These are phyloP conservation scores for Saraca asoca DNA, from an alignment of 331 rosid genomes.

Conservation along the genomic window DNA sequence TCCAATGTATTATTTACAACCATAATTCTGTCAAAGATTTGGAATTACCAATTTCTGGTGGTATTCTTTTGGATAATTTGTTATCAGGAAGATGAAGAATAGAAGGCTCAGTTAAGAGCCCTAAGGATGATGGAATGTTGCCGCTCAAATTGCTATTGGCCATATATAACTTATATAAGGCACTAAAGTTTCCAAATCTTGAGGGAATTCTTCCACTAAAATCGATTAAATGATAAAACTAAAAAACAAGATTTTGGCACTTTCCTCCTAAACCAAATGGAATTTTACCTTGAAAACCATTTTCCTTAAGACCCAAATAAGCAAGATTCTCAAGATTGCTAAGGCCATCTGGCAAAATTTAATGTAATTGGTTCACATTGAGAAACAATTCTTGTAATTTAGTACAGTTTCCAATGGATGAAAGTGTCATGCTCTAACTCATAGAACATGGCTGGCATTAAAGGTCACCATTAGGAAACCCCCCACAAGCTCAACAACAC, in stretches of 20 bases:
- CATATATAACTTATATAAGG: conserved; percentile 21
- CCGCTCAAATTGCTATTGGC: conserved; percentile 37
- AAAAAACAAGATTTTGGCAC: conserved; percentile 36
- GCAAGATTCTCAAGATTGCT: too few relatives aligned
- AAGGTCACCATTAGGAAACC: too few relatives aligned
- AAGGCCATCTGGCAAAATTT: too few relatives aligned
- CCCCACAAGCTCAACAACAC: too few relatives aligned
- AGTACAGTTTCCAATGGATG: too few relatives aligned
- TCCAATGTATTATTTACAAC: conserved; percentile 48
- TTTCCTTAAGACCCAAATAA: too few relatives aligned
- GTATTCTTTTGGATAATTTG: conserved; percentile 48
- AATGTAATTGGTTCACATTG: too few relatives aligned
- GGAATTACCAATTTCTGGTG: conserved; percentile 49
- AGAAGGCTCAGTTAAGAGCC: conserved; percentile 36
- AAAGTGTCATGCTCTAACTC: too few relatives aligned
- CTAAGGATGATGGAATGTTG: conserved; percentile 50
- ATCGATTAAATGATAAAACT: conserved; percentile 46
- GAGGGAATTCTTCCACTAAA: conserved; percentile 48
- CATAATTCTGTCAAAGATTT: too few relatives aligned
- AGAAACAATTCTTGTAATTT: too few relatives aligned
- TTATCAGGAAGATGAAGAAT: conserved; percentile 39
- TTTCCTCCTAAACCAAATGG: conserved; percentile 36
- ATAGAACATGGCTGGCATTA: too few relatives aligned
- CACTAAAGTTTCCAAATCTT: conserved; percentile 46
- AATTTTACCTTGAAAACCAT: conserved; percentile 46